Conservation (phyloP, 225 moss, liverwort and hornwort genomes). For the Physcomitrium patens region DNA sequence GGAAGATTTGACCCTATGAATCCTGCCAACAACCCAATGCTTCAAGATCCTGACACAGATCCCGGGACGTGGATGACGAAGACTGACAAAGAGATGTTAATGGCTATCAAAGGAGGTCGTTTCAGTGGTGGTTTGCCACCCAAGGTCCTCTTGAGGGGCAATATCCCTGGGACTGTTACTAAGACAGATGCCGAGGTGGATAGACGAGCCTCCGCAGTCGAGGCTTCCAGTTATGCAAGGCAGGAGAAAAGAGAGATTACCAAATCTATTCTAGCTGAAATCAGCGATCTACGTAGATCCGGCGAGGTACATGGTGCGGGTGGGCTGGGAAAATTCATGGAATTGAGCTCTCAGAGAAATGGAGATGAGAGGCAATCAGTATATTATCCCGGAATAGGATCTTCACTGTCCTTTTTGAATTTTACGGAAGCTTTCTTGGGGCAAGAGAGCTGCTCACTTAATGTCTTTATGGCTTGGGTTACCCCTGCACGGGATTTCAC, state of each 20-base stretch:
- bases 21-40: constrained; percentile 83
- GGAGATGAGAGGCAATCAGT: constrained; percentile 52
- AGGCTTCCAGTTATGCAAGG: constrained; percentile 14
- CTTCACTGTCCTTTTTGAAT: constrained; percentile 45
- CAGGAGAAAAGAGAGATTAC: constrained; percentile 15
- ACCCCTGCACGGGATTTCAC: constrained; percentile 90
- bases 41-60: constrained; percentile 92
- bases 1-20: constrained; percentile 67
- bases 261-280: constrained; percentile 24
- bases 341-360: constrained; percentile 22
- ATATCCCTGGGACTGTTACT: constrained; percentile 14
- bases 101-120: constrained; percentile 56
- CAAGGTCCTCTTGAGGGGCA: constrained; percentile 34
- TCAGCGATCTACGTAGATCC: constrained; percentile 36
- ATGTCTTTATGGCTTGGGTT: constrained; percentile 91
- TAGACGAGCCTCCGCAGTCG: constrained; percentile 21
- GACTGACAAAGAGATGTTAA: constrained; percentile 75
- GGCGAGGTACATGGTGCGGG: constrained; percentile 56
- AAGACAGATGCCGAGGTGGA: constrained; percentile 1
- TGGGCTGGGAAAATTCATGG: constrained; percentile 50
- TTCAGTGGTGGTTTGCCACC: constrained; percentile 33
- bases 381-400: constrained; percentile 50
- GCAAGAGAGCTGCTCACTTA: constrained; percentile 68
- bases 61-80: constrained; percentile 80
- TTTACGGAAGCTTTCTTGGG: constrained; percentile 71